Base-by-base conservation (phyloP, 2,329 filamentous ascomycete species). In the Rugonectria rugulosa region DNA sequence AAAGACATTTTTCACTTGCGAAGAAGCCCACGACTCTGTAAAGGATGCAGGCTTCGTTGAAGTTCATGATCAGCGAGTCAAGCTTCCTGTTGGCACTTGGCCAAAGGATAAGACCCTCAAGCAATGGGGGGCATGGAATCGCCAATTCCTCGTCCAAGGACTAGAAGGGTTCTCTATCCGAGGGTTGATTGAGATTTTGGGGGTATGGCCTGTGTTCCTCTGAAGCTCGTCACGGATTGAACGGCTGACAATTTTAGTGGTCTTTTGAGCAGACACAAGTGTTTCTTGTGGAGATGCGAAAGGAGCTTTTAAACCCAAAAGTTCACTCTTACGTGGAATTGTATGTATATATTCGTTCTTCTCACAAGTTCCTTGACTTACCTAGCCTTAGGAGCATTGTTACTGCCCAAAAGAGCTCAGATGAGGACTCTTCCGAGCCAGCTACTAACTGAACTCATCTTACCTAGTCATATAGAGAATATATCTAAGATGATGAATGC, bases 91-190 rank as follows among this genome's bases (percentile, higher is more conserved):
- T 14, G 65, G 65, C 3, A 42, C 55, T 2, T 68, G 72, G 72
- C 57, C 72, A 6, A 65, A 62, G 55, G 70, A 72, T 38, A 58
- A 56, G n/a, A 50, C 51, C 12, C 45, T 67, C 17, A 66, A 66
- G 41, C 42, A 56, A 15, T 67, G 56, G 64, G 63, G 57, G 4
- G 45, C 47, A 4, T 65, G 55, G 56, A 64, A 62, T 29, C 57
- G 55, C 10, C 59, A 62, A 36, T 60, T 61, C 11, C 26, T 61
- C 20, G 19, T 66, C 5, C 51, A 56, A 14, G 61, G 57, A 2
- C 55, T 63, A 1, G 64, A 66, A 19, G 61, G 64, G 0, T 66
- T 65, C 26, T 60, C 57, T 5, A 44, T 67, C 10, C 61, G 63
- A 11, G 59, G 57, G 2, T 23, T 67, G 4, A 61, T 57, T 1